A percentile compares a stretch with the other conserved stretches of the same genome.
Evolutionary conservation across 2,329 filamentous ascomycete species (phyloP).

Genomic region (Proliferodiscus dingleyae): DNA sequence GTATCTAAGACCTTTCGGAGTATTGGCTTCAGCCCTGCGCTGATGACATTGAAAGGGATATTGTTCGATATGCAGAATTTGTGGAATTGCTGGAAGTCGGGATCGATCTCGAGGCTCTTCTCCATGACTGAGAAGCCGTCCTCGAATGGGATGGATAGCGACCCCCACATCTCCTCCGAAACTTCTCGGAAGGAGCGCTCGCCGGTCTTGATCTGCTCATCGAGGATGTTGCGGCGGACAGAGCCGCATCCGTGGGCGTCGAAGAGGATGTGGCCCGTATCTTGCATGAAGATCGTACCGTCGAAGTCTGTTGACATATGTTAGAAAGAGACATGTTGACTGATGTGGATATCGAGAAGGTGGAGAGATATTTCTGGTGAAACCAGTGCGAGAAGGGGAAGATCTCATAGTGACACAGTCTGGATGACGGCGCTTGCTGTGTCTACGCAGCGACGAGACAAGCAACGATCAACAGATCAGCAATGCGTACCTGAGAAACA

Average conservation of each 20-base stretch:
- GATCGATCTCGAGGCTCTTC: slow-evolving; percentile 56
- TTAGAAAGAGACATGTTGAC: background rate
- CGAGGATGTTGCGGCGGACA: slow-evolving; percentile 49
- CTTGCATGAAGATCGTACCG: slow-evolving; percentile 68
- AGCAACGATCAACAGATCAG: slow-evolving; percentile 7
- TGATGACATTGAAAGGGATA: slow-evolving; percentile 67
- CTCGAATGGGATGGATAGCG: slow-evolving; percentile 60
- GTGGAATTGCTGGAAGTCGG: slow-evolving; percentile 60
- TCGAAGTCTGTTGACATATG: slow-evolving; percentile 52
- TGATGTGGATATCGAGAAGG: background rate
- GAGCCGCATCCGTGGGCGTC: slow-evolving; percentile 60
- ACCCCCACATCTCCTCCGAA: slow-evolving; percentile 69
- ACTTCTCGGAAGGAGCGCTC: slow-evolving; percentile 64
- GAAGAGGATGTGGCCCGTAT: slow-evolving; percentile 65
- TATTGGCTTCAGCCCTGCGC: slow-evolving; percentile 61
- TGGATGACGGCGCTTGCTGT: background rate
- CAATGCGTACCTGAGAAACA: slow-evolving; percentile 50
- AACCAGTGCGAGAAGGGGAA: no score
- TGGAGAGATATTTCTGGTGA: no score
- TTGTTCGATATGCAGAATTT: slow-evolving; percentile 56
- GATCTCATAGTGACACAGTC: no score
- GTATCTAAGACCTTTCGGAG: slow-evolving; percentile 56
- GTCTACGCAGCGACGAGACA: background rate
- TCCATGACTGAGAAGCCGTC: slow-evolving; percentile 63
- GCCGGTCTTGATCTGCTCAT: slow-evolving; percentile 60